phyloP scores from a whole-genome alignment of 2,329 filamentous ascomycete species.

The Madurella fahalii region DNA sequence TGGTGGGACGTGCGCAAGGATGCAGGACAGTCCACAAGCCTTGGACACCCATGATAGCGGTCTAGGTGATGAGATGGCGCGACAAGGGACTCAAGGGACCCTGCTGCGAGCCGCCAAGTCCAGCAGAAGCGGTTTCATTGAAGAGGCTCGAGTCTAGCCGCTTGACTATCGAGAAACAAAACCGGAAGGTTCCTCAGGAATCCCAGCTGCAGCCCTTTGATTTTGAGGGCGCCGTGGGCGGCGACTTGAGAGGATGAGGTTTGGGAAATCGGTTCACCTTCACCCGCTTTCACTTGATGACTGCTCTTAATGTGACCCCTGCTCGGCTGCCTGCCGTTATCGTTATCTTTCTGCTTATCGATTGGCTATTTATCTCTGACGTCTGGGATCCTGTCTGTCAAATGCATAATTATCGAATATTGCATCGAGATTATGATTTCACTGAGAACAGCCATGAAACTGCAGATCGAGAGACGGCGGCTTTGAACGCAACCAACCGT shows the following conservation, averaged over 20 bases:
- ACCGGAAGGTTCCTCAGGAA: too few species aligned
- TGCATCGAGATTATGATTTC: not conserved
- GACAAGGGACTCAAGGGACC: conserved; percentile 12
- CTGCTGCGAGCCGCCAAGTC: not conserved
- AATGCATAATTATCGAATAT: not conserved
- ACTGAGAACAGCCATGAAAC: not conserved
- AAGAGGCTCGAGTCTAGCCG: not conserved
- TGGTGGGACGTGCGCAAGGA: conserved; percentile 91
- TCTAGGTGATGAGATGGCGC: not conserved
- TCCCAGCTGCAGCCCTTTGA: too few species aligned
- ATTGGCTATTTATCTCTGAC: conserved; percentile 4
- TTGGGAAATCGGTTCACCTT: too few species aligned
- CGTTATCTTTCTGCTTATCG: conserved; percentile 7
- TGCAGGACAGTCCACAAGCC: conserved; percentile 96
- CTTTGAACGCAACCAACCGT: too few species aligned
- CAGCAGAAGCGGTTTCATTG: not conserved
- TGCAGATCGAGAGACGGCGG: too few species aligned
- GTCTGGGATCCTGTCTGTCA: not conserved
- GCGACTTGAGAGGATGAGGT: too few species aligned
- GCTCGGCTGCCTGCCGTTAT: conserved; percentile 13
- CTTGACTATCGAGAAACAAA: too few species aligned
- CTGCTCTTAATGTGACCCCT: not conserved
- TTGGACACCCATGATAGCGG: conserved; percentile 80
- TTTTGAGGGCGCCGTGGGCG: too few species aligned
- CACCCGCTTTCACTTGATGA: too few species aligned